phyloP scores from a whole-genome alignment of 1,284 basidiomycete genomes.

The Trametes polyzona region DNA sequence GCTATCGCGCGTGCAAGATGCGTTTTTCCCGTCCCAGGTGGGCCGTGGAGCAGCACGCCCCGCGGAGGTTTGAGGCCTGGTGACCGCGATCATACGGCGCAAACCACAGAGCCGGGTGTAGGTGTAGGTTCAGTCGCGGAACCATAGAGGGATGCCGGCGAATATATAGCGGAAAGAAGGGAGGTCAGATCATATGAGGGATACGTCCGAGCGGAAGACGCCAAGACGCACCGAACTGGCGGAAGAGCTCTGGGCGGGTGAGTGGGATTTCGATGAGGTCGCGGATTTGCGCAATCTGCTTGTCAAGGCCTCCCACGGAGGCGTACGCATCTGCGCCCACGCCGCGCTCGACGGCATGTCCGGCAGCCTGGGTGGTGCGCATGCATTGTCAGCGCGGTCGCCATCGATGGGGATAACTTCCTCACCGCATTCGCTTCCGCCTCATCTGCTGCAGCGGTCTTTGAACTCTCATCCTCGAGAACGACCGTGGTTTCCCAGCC shows the following conservation, averaged over 20 bases:
- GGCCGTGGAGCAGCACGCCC: constrained; percentile 89
- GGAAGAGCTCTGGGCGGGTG: constrained; percentile 87
- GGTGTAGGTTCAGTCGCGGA: constrained; percentile 14
- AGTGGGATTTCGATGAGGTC: constrained; percentile 96
- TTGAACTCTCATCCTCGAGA: constrained; percentile 42
- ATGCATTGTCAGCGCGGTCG: constrained; percentile 2
- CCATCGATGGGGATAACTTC: neutral
- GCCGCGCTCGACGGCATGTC: constrained; percentile 48
- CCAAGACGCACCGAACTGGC: constrained; percentile 71
- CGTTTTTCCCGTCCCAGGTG: constrained; percentile 95
- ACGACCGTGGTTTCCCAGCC: constrained; percentile 66
- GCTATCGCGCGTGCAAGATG: constrained; percentile 91
- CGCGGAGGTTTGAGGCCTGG: constrained; percentile 86
- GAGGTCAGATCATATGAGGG: constrained; percentile 10
- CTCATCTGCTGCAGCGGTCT: constrained; percentile 25
- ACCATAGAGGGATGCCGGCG: constrained; percentile 11
- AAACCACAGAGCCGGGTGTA: neutral
- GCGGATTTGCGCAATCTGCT: constrained; percentile 88
- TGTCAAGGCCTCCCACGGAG: constrained; percentile 86
- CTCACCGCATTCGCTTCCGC: constrained; percentile 14
- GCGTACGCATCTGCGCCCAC: constrained; percentile 61
- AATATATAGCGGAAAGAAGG: neutral
- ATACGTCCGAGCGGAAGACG: neutral
- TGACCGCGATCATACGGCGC: neutral
- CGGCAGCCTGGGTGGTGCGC: constrained; percentile 39